A percentile compares a stretch with the other conserved stretches of the same genome.
Conservation (phyloP, 345 rosid genomes). For the Eucalyptus coolabah region DNA sequence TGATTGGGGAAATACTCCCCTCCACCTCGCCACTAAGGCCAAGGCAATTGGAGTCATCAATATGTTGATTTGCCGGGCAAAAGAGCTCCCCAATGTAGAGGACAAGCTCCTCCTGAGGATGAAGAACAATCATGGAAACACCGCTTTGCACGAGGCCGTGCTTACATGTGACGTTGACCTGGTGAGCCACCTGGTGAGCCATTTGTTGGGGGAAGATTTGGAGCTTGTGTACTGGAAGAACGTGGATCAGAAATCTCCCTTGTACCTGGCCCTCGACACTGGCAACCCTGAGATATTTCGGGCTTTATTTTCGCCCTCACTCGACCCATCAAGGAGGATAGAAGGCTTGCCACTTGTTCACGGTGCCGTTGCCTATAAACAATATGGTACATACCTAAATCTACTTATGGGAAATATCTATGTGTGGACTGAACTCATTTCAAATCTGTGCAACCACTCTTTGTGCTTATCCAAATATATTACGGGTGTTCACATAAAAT, state of each 20-base stretch:
- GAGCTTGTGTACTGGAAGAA: background rate
- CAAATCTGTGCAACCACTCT: background rate
- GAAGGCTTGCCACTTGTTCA: background rate
- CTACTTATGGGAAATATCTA: background rate
- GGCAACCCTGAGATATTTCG: fast-evolving
- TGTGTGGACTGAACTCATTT: background rate
- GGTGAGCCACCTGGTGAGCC: background rate
- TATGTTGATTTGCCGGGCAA: background rate
- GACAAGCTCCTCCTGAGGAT: background rate
- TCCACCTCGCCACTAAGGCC: background rate
- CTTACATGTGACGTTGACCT: fast-evolving
- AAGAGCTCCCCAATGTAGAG: background rate
- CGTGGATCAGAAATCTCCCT: fast-evolving
- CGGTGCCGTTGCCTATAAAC: background rate
- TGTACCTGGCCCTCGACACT: background rate
- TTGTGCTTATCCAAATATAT: background rate
- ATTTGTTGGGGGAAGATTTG: background rate
- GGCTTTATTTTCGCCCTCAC: fast-evolving
- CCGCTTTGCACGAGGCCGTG: background rate
- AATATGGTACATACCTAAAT: background rate
- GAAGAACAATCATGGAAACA: background rate
- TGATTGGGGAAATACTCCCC: background rate
- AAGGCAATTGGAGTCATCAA: background rate
- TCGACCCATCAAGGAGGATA: background rate
- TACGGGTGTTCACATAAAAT: background rate